phyloP scores from a whole-genome alignment of 78 protist species.

The Bodo saltans region DNA sequence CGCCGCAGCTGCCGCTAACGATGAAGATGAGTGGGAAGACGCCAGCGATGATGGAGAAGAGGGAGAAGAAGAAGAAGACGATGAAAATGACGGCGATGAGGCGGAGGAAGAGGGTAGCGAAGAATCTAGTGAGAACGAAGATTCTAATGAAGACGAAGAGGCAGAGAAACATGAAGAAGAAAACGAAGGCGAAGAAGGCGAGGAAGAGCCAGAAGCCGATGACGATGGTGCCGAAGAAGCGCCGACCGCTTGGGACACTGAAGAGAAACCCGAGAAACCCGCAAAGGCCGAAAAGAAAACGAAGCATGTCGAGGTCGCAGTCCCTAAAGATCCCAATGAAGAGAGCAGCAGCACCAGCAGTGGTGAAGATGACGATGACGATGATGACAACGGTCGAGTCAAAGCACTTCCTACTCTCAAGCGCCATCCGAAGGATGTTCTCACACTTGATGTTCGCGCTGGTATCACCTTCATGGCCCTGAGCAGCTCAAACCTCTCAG shows the following conservation, averaged over 20 bases:
- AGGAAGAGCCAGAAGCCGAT: neutral
- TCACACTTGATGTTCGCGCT: no score
- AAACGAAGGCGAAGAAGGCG: neutral
- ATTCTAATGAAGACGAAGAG: conserved; percentile 4
- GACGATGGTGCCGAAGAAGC: neutral
- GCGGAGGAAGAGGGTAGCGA: neutral
- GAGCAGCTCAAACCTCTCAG: no score
- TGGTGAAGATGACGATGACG: neutral
- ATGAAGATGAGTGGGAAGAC: neutral
- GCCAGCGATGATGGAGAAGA: neutral
- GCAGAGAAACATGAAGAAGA: neutral
- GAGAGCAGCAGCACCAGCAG: neutral
- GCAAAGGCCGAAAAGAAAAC: neutral
- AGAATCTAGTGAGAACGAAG: neutral
- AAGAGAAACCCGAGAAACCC: neutral
- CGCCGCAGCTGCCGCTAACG: neutral
- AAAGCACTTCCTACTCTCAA: neutral
- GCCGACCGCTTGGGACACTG: neutral
- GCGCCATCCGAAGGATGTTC: neutral
- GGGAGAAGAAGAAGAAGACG: neutral
- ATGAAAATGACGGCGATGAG: conserved; percentile 1
- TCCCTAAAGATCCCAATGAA: neutral
- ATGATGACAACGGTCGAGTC: neutral
- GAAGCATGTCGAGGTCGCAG: neutral
- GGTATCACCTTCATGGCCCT: no score